Evolutionary conservation across 2,329 filamentous ascomycete species (phyloP), one percentile per base, ranked within the genome.

Genomic region (Aspergillus intermedius): DNA sequence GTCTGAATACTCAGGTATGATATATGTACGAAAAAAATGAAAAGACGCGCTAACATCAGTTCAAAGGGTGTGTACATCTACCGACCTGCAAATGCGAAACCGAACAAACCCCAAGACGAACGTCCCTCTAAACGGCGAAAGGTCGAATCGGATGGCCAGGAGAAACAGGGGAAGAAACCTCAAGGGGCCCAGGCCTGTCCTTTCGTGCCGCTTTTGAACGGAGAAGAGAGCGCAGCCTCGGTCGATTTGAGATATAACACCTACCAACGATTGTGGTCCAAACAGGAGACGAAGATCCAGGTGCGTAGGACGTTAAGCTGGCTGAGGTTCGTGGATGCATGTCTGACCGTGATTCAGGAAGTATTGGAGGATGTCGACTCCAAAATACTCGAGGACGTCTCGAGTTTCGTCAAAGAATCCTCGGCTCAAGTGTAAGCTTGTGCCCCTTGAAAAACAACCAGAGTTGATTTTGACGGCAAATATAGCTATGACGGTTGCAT

Each of bases 21-120:
- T 30, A 9, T n/a, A 2, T 7, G 15, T 21, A 15, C 32, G 22
- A 21, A 32, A 23, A 22, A 9, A 5, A 9, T 49, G 10, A n/a
- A 3, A 46, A 8, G 41, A 21, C 8, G 48, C 35, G 49, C 56
- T 63, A 54, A 65, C 42, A 41, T 46, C 37, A 50, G 42, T 23
- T 28, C 40, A 43, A 60, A 86, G 82, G 76, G 77, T 42, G 80
- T 81, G 48, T 86, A 82, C 63, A 69, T 86, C 54, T 86, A 84
- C 64, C 74, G 77, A 50, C 77, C 81, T 49, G 66, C 74, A 40
- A 61, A 63, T 49, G 66, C 74, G 41, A 61, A 63, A 68, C 72
- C 49, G 64, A 69, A 51, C 45, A 68, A 63, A 51, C 13, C 52
- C 37, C 50, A 57, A 41, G 57, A 52, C 23, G 66, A 70, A 44